Base-by-base conservation (phyloP, 495 filamentous ascomycete genomes). In the Penicillium crystallinum region DNA sequence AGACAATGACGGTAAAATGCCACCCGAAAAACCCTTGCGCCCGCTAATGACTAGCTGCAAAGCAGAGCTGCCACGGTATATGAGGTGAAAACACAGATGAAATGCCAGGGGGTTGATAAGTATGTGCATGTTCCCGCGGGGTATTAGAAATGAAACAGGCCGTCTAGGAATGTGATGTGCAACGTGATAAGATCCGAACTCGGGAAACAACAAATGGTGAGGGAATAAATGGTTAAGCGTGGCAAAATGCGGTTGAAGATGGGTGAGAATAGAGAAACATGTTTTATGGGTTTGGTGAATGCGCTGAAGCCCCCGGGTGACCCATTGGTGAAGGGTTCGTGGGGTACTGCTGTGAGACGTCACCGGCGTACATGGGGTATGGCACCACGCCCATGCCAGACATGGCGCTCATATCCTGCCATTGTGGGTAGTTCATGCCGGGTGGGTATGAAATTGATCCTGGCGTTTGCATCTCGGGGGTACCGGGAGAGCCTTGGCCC, bases 11-110 rank as follows among this genome's bases (percentile, higher is more conserved):
- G 47, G 7, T 4, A 69, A 66, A 64, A 67, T 66, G 63, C 70
- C 67, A 65, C 62, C 62, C 63, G 52, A 62, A 61, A n/a, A 60
- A 53, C 67, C 65, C 62, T 63, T 68, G 66, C 69, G 69, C 70
- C 70, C 69, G 70, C 70, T 73, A 68, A 72, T 71, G 66, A 68
- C 56, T 55, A 70, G 68, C 70, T 70, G 65, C 58, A 56, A 66
- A 64, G 65, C 52, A 61, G 61, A 69, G 61, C 54, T 40, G 60
- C 60, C 55, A 64, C 57, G 65, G 55, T 56, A 52, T 62, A 63
- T 66, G 61, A 61, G 59, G 58, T 54, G 55, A 60, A 58, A 53
- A 42, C 42, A 15, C 39, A 56, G 41, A 52, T 44, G 42, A 34
- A 59, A 64, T 49, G 41, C 52, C 55, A 56, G 39, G 52, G 31